A percentile compares a stretch with the other conserved stretches of the same genome.
These are phyloP conservation scores for Xylaria hypoxylon DNA, from an alignment of 2,329 filamentous ascomycete species.

Conservation along the genomic window DNA sequence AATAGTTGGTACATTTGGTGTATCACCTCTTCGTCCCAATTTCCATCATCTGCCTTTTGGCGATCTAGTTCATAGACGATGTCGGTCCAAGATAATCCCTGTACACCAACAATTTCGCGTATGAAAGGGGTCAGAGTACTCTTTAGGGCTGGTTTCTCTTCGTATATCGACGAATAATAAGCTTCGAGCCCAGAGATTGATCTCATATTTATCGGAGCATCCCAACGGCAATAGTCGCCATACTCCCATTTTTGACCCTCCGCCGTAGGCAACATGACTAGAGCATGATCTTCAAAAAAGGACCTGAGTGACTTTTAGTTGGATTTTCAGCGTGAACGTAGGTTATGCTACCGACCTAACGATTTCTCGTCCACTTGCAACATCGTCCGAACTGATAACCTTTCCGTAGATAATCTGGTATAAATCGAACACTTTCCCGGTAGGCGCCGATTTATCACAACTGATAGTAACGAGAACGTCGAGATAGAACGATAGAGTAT, in stretches of 20 bases:
- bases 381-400: slow-evolving; percentile 5
- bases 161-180: background rate
- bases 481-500: slow-evolving; percentile 10
- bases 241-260: slow-evolving; percentile 7
- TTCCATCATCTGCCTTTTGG: background rate
- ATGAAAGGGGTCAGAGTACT: slow-evolving; percentile 6
- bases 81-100: slow-evolving; percentile 6
- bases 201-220: slow-evolving; percentile 4
- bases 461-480: background rate
- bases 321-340: too few species aligned
- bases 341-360: background rate
- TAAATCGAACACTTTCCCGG: slow-evolving; percentile 5
- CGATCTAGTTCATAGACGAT: slow-evolving; percentile 11
- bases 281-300: slow-evolving; percentile 7
- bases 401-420: slow-evolving; percentile 14
- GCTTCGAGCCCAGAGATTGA: slow-evolving; percentile 4
- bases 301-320: background rate
- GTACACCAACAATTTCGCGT: slow-evolving; percentile 10
- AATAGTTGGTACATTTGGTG: slow-evolving; percentile 10
- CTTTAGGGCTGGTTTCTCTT: slow-evolving; percentile 1
- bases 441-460: background rate
- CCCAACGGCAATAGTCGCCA: slow-evolving; percentile 4
- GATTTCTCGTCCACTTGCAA: background rate
- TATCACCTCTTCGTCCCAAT: background rate
- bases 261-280: slow-evolving; percentile 1